Conservation (phyloP, 352 stramenopile genomes). For the Peronospora farinosa region DNA sequence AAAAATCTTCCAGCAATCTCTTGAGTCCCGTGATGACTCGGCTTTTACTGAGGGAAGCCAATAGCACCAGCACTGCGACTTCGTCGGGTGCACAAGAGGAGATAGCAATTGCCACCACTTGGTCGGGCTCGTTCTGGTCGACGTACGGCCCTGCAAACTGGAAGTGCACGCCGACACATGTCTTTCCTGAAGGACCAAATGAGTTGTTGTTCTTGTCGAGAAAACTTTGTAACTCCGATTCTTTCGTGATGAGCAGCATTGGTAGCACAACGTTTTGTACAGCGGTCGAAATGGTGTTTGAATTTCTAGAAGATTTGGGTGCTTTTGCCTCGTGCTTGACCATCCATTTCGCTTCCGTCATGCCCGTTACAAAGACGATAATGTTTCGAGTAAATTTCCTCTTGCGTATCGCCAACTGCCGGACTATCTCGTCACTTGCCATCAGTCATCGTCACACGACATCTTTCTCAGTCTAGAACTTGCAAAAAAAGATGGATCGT, state of each 20-base stretch:
- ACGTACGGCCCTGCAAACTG: conserved; percentile 6
- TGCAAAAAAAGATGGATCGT: conserved; percentile 18
- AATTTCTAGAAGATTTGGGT: not conserved
- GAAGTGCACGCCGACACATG: conserved; percentile 19
- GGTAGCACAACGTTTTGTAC: not conserved
- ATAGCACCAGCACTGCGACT: conserved; percentile 11
- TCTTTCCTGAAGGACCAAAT: not conserved
- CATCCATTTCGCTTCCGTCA: too few relatives aligned
- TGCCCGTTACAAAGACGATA: not conserved
- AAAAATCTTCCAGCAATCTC: conserved; percentile 9
- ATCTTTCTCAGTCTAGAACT: conserved; percentile 5
- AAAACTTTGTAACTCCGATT: conserved; percentile 13
- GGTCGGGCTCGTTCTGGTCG: conserved; percentile 2
- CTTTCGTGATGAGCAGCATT: conserved; percentile 8
- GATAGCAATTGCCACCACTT: conserved; percentile 15
- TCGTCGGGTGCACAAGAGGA: conserved; percentile 4
- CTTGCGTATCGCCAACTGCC: not conserved
- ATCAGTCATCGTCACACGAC: conserved; percentile 1
- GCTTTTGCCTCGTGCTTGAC: not conserved
- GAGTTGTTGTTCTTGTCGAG: conserved; percentile 14
- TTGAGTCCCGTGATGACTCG: conserved; percentile 12
- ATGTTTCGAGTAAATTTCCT: not conserved
- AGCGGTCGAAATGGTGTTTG: not conserved
- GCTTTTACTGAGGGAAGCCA: conserved; percentile 9
- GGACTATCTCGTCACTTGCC: conserved; percentile 3